Percentiles rank a stretch among this genome's conserved stretches.
phyloP scores from a whole-genome alignment of 768 basidiomycete genomes.

The Amanita molliuscula region DNA sequence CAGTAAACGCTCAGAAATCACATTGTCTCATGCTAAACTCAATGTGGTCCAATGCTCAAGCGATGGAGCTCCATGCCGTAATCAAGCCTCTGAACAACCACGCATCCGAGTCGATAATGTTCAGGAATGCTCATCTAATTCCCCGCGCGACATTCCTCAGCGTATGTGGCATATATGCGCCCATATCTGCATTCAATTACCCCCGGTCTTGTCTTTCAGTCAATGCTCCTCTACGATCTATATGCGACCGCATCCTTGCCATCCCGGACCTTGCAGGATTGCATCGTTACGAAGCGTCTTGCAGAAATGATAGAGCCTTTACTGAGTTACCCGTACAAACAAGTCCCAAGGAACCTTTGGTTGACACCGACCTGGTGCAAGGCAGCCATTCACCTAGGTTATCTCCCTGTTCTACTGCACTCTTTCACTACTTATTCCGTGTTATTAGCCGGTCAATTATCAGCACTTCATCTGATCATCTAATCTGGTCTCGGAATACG shows the following conservation, averaged over 20 bases:
- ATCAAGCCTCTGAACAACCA: too few species aligned
- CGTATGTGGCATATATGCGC: slow-evolving; percentile 4
- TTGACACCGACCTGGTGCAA: not conserved
- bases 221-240: slow-evolving; percentile 26
- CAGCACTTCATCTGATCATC: not conserved
- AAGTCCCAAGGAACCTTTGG: not conserved
- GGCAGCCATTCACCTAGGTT: not conserved
- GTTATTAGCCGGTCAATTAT: not conserved
- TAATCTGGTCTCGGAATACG: not conserved
- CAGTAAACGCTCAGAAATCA: slow-evolving; percentile 5
- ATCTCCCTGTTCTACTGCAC: not conserved
- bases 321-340: not conserved
- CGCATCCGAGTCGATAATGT: not conserved
- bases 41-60: slow-evolving; percentile 1
- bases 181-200: not conserved
- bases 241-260: slow-evolving; percentile 30
- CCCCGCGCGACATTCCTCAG: not conserved
- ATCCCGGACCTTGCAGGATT: slow-evolving; percentile 33
- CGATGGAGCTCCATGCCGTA: not conserved
- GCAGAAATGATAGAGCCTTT: not conserved
- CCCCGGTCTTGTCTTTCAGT: not conserved
- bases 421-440: not conserved
- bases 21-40: slow-evolving; percentile 4
- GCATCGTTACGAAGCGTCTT: not conserved
- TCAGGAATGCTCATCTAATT: not conserved